Conservation (phyloP, 1,284 basidiomycete genomes). For the Earliella scabrosa region DNA sequence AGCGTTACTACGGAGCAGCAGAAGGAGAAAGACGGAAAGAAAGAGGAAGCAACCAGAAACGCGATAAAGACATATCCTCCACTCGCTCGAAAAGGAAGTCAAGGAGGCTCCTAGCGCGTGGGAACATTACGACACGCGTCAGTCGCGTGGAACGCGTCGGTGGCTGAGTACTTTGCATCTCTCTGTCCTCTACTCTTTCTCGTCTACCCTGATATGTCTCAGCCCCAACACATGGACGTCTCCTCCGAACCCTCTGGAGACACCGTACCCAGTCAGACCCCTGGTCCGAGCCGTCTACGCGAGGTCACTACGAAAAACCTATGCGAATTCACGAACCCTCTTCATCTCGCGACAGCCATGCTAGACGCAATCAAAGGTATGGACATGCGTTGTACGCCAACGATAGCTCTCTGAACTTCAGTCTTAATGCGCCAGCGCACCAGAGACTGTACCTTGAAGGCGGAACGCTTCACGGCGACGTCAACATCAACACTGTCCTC, state of each 20-base stretch:
- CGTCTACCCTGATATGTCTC: too few relatives aligned
- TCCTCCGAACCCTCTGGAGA: background rate
- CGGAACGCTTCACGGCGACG: constrained; percentile 10
- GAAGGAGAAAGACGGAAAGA: too few relatives aligned
- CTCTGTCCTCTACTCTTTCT: background rate
- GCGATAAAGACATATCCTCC: too few relatives aligned
- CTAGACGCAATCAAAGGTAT: constrained; percentile 6
- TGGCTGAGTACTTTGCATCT: background rate
- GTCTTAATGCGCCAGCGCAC: background rate
- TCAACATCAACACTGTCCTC: constrained; percentile 14
- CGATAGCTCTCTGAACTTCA: too few relatives aligned
- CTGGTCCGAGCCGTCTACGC: background rate
- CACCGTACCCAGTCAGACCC: background rate
- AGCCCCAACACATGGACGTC: background rate
- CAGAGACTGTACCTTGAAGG: background rate
- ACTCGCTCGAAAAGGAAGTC: too few relatives aligned
- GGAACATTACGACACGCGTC: background rate
- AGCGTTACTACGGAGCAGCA: too few relatives aligned
- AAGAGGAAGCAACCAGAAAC: too few relatives aligned
- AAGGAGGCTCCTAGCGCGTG: too few relatives aligned
- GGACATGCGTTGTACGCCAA: too few relatives aligned
- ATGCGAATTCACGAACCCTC: background rate
- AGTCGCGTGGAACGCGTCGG: background rate
- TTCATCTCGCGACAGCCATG: constrained; percentile 2
- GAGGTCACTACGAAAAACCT: background rate